Evolutionary conservation across 129 eudicot genomes (phyloP), one percentile per base, ranked within the genome.

Genomic region (Flaveria ramosissima): DNA sequence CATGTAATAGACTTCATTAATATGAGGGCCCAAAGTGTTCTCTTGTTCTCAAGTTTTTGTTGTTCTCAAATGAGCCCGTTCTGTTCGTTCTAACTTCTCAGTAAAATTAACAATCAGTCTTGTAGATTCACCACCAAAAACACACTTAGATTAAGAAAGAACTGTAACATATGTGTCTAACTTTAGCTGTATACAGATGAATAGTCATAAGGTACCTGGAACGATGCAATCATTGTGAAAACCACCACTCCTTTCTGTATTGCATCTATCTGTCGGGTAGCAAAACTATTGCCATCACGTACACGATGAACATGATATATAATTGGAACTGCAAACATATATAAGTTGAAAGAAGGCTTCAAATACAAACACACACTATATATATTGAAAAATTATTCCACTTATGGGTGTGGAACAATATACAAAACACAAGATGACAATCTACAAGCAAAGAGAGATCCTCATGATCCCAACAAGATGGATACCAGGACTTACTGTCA

Each of bases 211-310:
- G 30, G 46, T 70, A 72, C 98, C 87, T 93, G 98, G 83, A 93
- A 93, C 51, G 98, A 93, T 50, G 93, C 97, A 77, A 89, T 47
- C 84, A 93, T 70, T 26, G 91, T 87, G 88, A 93, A 93, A 17
- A 93, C 91, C n/a, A 90, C 84, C 50, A 72, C 88, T 36, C 97
- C 98, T 57, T 86, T 93, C 39, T 93, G 98, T 64, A 88, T 78
- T 61, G 98, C 98, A 39, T 90, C 96, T 77, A 93, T 86, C 75
- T 81, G 85, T 84, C 98, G 81, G 73, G 92, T 93, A 63, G 98
- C 97, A 77, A 93, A 93, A 82, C 97, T 93, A 23, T 85, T 93
- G 42, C 98, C 98, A 90, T 90, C 98, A 21, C 96, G 96, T 26
- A 90, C 84, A 39, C 97, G 96, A 48, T 89, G 89, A 73, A 93